These are phyloP conservation scores for Apocynum venetum DNA, from an alignment of 257 asterid species.

Conservation along the genomic window DNA sequence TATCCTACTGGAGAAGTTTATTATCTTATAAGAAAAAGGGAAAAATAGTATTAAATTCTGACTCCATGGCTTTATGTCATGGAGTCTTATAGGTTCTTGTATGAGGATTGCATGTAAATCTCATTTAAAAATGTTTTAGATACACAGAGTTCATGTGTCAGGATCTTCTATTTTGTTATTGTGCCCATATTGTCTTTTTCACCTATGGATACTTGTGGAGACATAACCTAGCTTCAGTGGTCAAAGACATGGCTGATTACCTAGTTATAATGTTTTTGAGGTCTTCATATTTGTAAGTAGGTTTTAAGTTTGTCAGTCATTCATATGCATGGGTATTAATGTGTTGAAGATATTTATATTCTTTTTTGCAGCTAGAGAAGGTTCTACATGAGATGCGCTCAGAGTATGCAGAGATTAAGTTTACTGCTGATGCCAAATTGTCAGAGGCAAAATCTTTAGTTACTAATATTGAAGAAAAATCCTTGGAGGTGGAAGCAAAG, in stretches of 20 bases:
- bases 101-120: neutral
- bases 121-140: neutral
- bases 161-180: neutral
- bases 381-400: constrained; percentile 78
- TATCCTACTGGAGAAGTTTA: neutral
- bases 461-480: constrained; percentile 70
- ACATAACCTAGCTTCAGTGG: neutral
- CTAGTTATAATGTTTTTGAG: constrained; percentile 1
- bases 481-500: constrained; percentile 87
- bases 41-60: neutral
- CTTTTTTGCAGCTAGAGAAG: constrained; percentile 83
- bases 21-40: neutral
- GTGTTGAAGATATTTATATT: constrained; percentile 22
- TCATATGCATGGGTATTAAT: neutral
- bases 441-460: constrained; percentile 72
- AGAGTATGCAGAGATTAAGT: constrained; percentile 81
- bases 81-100: neutral
- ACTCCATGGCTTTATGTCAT: neutral
- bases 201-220: neutral
- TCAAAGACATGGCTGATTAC: neutral
- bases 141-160: neutral
- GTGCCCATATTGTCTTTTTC: neutral
- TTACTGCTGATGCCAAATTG: constrained; percentile 75
- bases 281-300: neutral
- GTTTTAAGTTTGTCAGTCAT: neutral